phyloP scores from a whole-genome alignment of 768 basidiomycete genomes.

The Amanita rimosa region DNA sequence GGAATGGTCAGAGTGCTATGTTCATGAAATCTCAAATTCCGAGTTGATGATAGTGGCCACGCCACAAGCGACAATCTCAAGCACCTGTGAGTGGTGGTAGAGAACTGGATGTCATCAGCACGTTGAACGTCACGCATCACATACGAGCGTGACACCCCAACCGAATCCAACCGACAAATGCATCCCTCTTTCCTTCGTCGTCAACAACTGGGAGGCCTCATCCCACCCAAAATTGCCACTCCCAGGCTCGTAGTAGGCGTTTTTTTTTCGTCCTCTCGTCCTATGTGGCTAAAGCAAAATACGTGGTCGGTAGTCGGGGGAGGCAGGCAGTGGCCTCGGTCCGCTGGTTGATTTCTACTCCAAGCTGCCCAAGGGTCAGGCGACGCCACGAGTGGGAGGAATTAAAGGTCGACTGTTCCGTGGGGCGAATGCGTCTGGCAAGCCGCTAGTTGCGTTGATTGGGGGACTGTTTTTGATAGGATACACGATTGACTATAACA shows the following conservation, averaged over 20 bases:
- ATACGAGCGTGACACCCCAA: neutral
- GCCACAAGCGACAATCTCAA: too few species aligned
- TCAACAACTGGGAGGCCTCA: conserved; percentile 61
- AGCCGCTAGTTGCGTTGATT: conserved; percentile 54
- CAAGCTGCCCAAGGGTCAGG: conserved; percentile 86
- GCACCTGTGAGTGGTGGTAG: too few species aligned
- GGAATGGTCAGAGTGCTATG: too few species aligned
- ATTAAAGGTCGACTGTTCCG: conserved; percentile 77
- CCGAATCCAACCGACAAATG: conserved; percentile 34
- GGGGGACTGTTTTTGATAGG: conserved; percentile 62
- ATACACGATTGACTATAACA: conserved; percentile 85
- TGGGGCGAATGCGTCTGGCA: conserved; percentile 76
- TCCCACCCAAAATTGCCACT: conserved; percentile 94
- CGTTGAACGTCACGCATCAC: neutral
- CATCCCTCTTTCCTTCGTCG: conserved; percentile 77
- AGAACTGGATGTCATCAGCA: too few species aligned
- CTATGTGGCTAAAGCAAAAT: neutral
- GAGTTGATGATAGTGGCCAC: too few species aligned
- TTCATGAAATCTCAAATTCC: too few species aligned
- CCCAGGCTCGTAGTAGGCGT: conserved; percentile 72
- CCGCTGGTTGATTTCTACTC: conserved; percentile 94
- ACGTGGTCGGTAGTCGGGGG: conserved; percentile 50
- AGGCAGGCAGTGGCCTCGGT: conserved; percentile 68
- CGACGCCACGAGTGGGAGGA: conserved; percentile 48
- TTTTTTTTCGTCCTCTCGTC: neutral